phyloP scores from a whole-genome alignment of 208 protist species.

The Phytomonas francai region DNA sequence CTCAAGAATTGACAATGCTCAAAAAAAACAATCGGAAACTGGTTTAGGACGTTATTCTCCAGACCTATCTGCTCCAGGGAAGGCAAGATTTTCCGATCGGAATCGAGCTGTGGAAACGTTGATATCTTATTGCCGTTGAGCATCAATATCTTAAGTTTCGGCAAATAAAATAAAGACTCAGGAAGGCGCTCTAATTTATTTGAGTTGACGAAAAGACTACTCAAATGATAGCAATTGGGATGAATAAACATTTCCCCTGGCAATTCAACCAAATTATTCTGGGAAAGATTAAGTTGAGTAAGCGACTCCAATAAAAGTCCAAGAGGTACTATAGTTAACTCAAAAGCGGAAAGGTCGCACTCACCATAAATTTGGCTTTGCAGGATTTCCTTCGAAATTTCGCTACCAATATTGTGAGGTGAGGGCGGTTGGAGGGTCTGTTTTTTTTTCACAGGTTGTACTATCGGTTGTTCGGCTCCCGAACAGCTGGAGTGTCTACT shows the following conservation, averaged over 20 bases:
- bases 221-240: constrained; percentile 23
- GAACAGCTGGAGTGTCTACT: neutral
- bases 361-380: constrained; percentile 28
- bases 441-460: constrained; percentile 2
- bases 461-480: neutral
- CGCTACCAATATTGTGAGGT: constrained; percentile 19
- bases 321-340: constrained; percentile 24
- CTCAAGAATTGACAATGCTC: constrained; percentile 40
- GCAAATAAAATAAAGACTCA: constrained; percentile 49
- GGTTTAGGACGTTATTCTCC: constrained; percentile 58
- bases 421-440: constrained; percentile 18
- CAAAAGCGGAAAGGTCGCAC: constrained; percentile 56
- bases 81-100: constrained; percentile 27
- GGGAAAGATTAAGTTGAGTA: constrained; percentile 37
- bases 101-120: constrained; percentile 15
- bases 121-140: constrained; percentile 65
- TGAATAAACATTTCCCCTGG: constrained; percentile 33
- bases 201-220: constrained; percentile 53
- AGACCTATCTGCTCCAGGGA: constrained; percentile 40
- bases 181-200: constrained; percentile 55
- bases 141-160: constrained; percentile 50
- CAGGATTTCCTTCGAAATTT: constrained; percentile 45
- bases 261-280: constrained; percentile 48
- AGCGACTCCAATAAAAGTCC: constrained; percentile 33
- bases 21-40: constrained; percentile 62